Base-by-base conservation (phyloP, 2,329 filamentous ascomycete genomes). In the Beauveria brongniartii region DNA sequence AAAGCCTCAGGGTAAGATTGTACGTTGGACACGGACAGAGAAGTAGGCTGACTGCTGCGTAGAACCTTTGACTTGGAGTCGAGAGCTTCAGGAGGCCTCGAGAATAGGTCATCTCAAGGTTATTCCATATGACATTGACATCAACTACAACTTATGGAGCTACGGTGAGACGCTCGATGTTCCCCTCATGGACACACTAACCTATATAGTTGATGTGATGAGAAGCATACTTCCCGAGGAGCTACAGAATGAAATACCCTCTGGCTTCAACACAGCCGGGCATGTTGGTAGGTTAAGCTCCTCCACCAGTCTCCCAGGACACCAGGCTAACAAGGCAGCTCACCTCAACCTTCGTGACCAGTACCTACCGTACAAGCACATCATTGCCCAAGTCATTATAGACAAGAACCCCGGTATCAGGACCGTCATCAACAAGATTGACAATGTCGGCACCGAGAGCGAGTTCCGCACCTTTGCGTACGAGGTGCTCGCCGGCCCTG, bases 381-480 rank as follows among this genome's bases (percentile, higher is more conserved):
- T 97, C 47, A 92, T 97, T 55, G 94, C 89, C 0, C 80, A 93
- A 68, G 87, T 97, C 3, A 78, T 99, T 22, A 77, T 91, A 57
- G 94, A 97, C 77, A 99, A 99, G 77, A 96, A 96, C 74, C 82
- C 86, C 10, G 78, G 77, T 51, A 84, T 97, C 63, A 82, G 80
- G 63, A 99, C 94, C 0, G 92, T 99, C 66, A 97, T 99, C 77
- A 97, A 97, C 81, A 99, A 99, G 75, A 83, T 88, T 48, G 89
- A 96, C 73, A 87, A 91, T 63, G 93, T 99, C 9, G 94, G 94
- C 62, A 83, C 84, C 24, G 87, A 90, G 67, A 94, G 87, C 67
- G 86, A 91, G 71, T 99, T 90, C 76, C 86, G 94, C 57, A 97
- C 94, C 0, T 97, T 99, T 74, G 82, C 82, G 37, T 97, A 96